A percentile compares a stretch with the other conserved stretches of the same genome.
These are phyloP conservation scores for Arthrobotrys conoides DNA, from an alignment of 2,329 filamentous ascomycete genomes.

Conservation along the genomic window DNA sequence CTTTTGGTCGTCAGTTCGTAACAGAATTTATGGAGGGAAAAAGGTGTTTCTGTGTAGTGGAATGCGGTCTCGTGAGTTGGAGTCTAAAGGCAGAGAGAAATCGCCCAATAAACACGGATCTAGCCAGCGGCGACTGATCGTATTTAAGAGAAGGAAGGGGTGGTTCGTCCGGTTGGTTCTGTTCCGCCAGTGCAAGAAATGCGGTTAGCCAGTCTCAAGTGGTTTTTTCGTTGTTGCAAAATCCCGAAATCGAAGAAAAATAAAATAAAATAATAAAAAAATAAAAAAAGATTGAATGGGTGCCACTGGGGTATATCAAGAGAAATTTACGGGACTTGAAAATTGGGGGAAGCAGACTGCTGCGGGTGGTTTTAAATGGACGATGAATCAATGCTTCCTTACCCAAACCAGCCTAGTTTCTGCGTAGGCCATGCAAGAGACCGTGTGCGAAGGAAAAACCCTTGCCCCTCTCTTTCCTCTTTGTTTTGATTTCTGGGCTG, in stretches of 20 bases:
- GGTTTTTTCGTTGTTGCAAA: conserved; percentile 14
- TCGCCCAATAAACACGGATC: conserved; percentile 59
- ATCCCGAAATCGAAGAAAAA: conserved; percentile 24
- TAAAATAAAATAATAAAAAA: conserved; percentile 29
- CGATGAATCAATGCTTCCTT: conserved; percentile 59
- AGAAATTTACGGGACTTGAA: conserved; percentile 60
- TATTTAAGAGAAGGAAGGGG: conserved; percentile 55
- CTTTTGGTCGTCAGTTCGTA: conserved; percentile 35
- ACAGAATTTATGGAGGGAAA: conserved; percentile 26
- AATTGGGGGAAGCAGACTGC: conserved; percentile 52
- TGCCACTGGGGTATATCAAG: conserved; percentile 60
- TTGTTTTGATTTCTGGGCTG: conserved; percentile 53
- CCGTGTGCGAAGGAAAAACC: conserved; percentile 55
- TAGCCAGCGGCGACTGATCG: conserved; percentile 53
- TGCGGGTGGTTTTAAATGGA: conserved; percentile 61
- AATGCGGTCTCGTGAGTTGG: conserved; percentile 57
- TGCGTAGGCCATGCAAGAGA: conserved; percentile 52
- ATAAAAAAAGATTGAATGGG: conserved; percentile 31
- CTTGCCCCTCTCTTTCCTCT: conserved; percentile 51
- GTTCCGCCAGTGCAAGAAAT: conserved; percentile 24
- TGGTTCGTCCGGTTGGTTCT: conserved; percentile 25
- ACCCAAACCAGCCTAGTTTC: conserved; percentile 53
- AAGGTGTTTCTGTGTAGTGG: conserved; percentile 46
- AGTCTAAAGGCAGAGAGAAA: conserved; percentile 43
- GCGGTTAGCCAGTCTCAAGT: conserved; percentile 14